Evolutionary conservation across 2,329 filamentous ascomycete species (phyloP), one percentile per base, ranked within the genome.

Genomic region (Mycosphaerella sp.): DNA sequence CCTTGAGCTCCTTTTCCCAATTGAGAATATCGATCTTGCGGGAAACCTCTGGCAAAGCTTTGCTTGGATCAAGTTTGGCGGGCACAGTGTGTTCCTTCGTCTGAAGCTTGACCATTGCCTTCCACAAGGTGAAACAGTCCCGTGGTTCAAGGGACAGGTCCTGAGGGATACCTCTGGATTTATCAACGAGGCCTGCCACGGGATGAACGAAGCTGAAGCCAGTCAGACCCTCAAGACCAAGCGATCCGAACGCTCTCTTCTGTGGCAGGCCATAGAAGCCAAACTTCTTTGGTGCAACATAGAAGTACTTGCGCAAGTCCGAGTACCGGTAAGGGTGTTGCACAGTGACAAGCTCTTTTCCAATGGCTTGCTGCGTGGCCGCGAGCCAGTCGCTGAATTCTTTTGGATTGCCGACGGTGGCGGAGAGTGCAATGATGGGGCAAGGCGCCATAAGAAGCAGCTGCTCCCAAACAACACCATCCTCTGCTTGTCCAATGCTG

Each of bases 401-500:
- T 1, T 78, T 68, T 0, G 86, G 85, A 59, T 91, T 91, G 3
- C 86, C 87, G 11, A 92, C 84, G 0, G 87, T 92, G 1, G 87
- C 87, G 1, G 87, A 91, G 1, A 92, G 76, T 0, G 87, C 87
- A 59, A 91, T 86, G 47, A 92, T 86, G 0, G 85, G 87, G 60
- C 86, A 91, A 1, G 86, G 86, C 0, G 86, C 80, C 57, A 89
- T 76, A 1, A 91, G 76, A 1, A 91, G 73, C 3, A 92, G 74
- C 64, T 91, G 86, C 63, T 92, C 86, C 86, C 86, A 92, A 2
- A 90, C 76, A 1, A 89, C 73, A 49, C 86, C 86, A 60, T 91
- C 86, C 6, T 89, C 84, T 0, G 83, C 79, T 66, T 90, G 83
- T 0, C 87, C 85, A 55, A 92, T 91, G 34, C 81, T 89, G 66